Evolutionary conservation across 2,329 filamentous ascomycete genomes (phyloP).

Genomic region (Nothopassalora personata): DNA sequence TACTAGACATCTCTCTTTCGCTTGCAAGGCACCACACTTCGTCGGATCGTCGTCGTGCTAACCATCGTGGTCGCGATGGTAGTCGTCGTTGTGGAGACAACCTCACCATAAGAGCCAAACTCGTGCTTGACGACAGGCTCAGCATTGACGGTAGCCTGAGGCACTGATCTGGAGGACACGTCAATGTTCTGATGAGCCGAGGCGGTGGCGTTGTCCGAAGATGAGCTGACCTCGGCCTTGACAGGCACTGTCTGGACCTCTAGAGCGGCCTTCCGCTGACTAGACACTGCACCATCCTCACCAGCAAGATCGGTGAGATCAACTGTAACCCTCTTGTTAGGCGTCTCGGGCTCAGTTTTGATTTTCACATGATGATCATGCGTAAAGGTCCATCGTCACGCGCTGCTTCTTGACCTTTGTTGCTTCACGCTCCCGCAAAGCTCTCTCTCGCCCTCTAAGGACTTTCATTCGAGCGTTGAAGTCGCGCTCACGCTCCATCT

Average conservation of each 20-base stretch:
- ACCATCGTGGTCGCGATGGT: not conserved
- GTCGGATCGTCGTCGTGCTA: not conserved
- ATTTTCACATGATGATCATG: not conserved
- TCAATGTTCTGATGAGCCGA: no score
- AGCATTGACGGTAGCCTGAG: not conserved
- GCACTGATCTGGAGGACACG: no score
- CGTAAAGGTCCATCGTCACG: not conserved
- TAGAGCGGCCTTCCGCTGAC: no score
- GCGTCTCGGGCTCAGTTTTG: not conserved
- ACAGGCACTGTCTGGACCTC: no score
- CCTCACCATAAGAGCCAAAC: not conserved
- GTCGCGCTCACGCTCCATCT: not conserved
- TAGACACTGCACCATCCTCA: not conserved
- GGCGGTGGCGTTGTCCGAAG: no score
- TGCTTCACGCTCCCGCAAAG: not conserved
- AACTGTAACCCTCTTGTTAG: not conserved
- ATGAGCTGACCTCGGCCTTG: no score
- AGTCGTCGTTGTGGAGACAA: not conserved
- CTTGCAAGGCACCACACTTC: not conserved
- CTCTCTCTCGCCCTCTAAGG: not conserved
- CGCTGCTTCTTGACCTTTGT: not conserved
- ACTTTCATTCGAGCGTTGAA: not conserved
- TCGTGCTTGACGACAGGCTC: not conserved
- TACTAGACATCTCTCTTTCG: not conserved
- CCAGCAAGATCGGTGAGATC: not conserved